Base-by-base conservation (phyloP, 306 rosid species). In the Quercus bicolor region DNA sequence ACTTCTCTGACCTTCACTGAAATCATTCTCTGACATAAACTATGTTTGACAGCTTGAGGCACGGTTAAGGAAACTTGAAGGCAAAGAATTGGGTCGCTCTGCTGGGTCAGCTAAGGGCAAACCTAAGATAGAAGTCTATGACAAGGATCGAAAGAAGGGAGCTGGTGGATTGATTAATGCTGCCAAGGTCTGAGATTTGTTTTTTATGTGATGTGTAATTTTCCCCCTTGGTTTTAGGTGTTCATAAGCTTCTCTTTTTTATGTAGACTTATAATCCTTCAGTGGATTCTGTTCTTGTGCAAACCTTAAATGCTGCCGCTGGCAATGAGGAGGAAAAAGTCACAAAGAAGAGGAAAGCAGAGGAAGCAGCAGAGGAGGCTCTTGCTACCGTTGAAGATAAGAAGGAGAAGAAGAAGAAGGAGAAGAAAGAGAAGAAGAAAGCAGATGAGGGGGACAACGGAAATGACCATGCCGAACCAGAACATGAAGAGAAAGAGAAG, bases 51-150 rank as follows among this genome's bases (percentile, higher is more conserved):
- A 90, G 93, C 88, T 94, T 84, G 99, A 95, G 83, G 94, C 92
- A 43, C 87, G 98, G 37, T 84, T 95, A 68, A 90, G 99, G 84
- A 88, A 57, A 62, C 94, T 93, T 15, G 99, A 95, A 84, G 99
- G 99, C 72, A 91, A 73, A 76, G 97, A 93, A 72, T 86, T 95
- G 68, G 91, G 98, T 43, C 94, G 85, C 8, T 87, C 64, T 80
- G 91, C 98, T 55, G 94, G 97, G 68, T 95, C 99, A 15, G 90
- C 97, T 56, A 95, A 91, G 84, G 98, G 98, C 74, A 95, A 93
- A 64, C 97, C 98, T 2, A 91, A 85, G 84, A 93, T 95, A 7
- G 94, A 93, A 88, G 90, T 85, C 70, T 95, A 95, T 71, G 99
- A 93, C 83, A 95, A 86, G 90, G 99, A 93, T 81, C 40, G 86